Conservation (phyloP, 306 rosid species). For the Quercus wislizeni region DNA sequence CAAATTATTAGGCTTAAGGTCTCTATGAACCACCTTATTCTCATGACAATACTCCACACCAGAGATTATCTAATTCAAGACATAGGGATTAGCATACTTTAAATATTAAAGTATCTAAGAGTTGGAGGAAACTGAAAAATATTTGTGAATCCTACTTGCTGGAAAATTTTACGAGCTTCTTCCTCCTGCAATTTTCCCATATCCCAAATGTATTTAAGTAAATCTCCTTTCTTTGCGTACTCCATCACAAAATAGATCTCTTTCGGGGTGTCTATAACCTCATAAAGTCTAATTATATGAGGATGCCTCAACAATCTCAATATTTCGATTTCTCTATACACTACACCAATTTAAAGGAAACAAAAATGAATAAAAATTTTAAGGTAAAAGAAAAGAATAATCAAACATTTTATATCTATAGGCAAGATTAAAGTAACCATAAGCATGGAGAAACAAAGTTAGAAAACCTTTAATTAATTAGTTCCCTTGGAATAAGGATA, state of each 20-base stretch:
- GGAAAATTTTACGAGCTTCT: slow-evolving; percentile 88
- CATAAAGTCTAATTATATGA: slow-evolving; percentile 83
- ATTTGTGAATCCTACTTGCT: slow-evolving; percentile 56
- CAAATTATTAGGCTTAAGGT: slow-evolving; percentile 70
- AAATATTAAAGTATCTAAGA: slow-evolving; percentile 9
- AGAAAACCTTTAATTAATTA: background rate
- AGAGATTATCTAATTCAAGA: slow-evolving; percentile 66
- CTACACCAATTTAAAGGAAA: slow-evolving; percentile 45
- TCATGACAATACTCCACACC: slow-evolving; percentile 98
- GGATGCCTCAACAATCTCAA: slow-evolving; percentile 90
- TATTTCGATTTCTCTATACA: slow-evolving; percentile 83
- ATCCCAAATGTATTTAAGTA: slow-evolving; percentile 75
- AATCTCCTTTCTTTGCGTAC: slow-evolving; percentile 84
- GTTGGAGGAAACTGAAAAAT: slow-evolving; percentile 9
- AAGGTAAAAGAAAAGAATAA: background rate
- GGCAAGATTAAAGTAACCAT: slow-evolving; percentile 1
- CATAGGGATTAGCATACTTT: slow-evolving; percentile 9
- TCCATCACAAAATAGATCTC: slow-evolving; percentile 87
- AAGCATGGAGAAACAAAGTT: background rate
- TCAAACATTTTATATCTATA: background rate
- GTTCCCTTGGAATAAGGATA: background rate
- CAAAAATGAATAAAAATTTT: background rate
- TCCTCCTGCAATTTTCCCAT: slow-evolving; percentile 90
- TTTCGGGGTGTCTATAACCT: slow-evolving; percentile 79
- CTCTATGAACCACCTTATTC: slow-evolving; percentile 92